Evolutionary conservation across 225 moss, liverwort and hornwort genomes (phyloP).

Genomic region (Anthoceros angustus): DNA sequence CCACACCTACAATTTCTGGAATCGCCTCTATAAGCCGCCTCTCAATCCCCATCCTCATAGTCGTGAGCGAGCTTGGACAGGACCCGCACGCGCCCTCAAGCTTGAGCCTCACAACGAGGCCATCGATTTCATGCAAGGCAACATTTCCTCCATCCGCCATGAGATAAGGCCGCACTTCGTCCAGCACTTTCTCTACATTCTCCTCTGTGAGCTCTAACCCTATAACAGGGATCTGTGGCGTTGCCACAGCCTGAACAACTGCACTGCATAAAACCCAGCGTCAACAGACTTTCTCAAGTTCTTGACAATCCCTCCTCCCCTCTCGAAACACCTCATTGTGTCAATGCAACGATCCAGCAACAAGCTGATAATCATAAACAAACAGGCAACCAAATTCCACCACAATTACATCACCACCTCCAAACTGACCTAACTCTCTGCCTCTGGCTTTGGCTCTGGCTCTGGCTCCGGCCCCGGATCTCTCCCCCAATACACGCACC

Average conservation of each 20-base stretch:
- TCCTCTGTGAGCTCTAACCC: constrained; percentile 80
- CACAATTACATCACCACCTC: not conserved
- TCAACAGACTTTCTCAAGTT: not conserved
- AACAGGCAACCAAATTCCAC: too few relatives aligned
- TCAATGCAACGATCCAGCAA: too few relatives aligned
- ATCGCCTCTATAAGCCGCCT: constrained; percentile 75
- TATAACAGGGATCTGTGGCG: constrained; percentile 47
- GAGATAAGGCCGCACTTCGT: constrained; percentile 85
- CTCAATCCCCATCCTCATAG: constrained; percentile 97
- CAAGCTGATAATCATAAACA: too few relatives aligned
- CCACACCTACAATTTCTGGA: constrained; percentile 78
- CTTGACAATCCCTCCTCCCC: not conserved
- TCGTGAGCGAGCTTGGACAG: constrained; percentile 89
- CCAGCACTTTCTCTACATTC: constrained; percentile 68
- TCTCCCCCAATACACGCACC: not conserved
- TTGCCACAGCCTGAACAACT: constrained; percentile 45
- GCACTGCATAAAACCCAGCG: not conserved
- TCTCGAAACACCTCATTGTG: not conserved
- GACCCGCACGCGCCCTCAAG: constrained; percentile 89
- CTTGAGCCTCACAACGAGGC: constrained; percentile 74
- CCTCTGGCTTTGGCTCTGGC: not conserved
- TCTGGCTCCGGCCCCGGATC: not conserved
- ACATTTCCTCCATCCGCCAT: constrained; percentile 97
- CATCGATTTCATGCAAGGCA: constrained; percentile 78
- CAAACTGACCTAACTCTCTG: not conserved